These are phyloP conservation scores for Microsporum canis DNA, from an alignment of 2,329 filamentous ascomycete genomes.

Conservation along the genomic window DNA sequence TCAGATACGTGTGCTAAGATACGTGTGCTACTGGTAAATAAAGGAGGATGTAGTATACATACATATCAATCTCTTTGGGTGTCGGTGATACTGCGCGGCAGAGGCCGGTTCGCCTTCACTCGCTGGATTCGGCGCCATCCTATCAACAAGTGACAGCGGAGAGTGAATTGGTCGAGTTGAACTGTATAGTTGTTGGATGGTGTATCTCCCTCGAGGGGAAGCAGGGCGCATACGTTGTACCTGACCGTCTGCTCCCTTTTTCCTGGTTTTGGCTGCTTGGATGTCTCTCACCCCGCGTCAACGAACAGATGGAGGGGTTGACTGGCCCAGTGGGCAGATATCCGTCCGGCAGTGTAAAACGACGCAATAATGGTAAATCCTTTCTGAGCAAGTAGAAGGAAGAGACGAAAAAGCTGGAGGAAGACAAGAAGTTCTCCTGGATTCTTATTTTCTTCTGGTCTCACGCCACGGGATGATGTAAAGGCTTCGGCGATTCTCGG, in stretches of 20 bases:
- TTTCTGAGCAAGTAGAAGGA: neutral
- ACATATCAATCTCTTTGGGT: constrained; percentile 35
- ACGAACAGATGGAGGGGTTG: too few species aligned
- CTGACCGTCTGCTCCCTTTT: neutral
- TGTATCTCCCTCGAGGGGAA: neutral
- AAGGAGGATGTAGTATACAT: constrained; percentile 13
- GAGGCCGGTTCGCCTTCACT: neutral
- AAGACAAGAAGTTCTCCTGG: neutral
- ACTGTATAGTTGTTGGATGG: neutral
- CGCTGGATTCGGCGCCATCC: constrained; percentile 5
- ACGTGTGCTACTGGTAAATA: constrained; percentile 20
- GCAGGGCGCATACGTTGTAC: neutral
- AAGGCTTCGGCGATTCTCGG: neutral
- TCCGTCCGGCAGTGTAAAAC: too few species aligned
- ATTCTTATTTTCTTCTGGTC: neutral
- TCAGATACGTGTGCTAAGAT: constrained; percentile 29
- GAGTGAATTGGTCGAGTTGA: neutral
- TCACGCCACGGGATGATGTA: neutral
- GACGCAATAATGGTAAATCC: too few species aligned
- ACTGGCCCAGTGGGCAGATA: too few species aligned
- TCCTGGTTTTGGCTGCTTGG: neutral
- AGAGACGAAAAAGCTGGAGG: neutral
- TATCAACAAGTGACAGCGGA: neutral
- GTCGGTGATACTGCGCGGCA: constrained; percentile 10
- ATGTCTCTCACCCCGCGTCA: neutral